Percentiles rank a stretch among this genome's conserved stretches.
Conservation (phyloP, 345 rosid species). For the Corchorus capsularis region DNA sequence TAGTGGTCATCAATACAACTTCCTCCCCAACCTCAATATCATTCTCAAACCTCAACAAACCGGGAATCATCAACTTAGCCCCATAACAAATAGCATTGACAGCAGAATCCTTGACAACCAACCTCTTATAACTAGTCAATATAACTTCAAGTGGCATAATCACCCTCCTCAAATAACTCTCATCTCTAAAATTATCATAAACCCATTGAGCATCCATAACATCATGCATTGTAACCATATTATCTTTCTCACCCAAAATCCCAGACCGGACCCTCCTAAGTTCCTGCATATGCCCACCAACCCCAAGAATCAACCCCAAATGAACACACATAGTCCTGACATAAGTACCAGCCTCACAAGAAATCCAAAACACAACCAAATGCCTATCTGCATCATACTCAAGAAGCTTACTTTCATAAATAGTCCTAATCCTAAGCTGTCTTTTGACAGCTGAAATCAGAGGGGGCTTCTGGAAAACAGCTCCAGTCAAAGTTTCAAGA, state of each 20-base stretch:
- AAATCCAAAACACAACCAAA: constrained; percentile 94
- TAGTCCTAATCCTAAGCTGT: constrained; percentile 91
- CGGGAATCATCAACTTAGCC: constrained; percentile 92
- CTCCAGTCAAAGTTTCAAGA: constrained; percentile 84
- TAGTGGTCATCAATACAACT: constrained; percentile 91
- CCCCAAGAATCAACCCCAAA: constrained; percentile 88
- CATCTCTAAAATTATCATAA: constrained; percentile 66
- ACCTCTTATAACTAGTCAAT: constrained; percentile 87
- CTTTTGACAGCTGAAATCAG: constrained; percentile 93
- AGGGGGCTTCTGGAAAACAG: constrained; percentile 92
- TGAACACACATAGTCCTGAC: constrained; percentile 96
- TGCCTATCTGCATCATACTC: constrained; percentile 82
- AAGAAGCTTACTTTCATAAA: constrained; percentile 83
- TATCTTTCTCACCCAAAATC: constrained; percentile 85
- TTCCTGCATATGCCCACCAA: constrained; percentile 97
- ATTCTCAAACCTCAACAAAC: constrained; percentile 85
- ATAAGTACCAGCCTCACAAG: constrained; percentile 95
- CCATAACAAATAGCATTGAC: constrained; percentile 97
- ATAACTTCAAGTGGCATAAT: constrained; percentile 91
- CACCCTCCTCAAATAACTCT: constrained; percentile 78
- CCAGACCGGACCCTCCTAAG: constrained; percentile 95
- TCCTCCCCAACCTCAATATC: constrained; percentile 87
- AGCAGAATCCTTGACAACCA: constrained; percentile 92
- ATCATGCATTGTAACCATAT: constrained; percentile 98
- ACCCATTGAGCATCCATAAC: constrained; percentile 97